Evolutionary conservation across 2,329 filamentous ascomycete genomes (phyloP).

Genomic region (Hypoxylon sp.): DNA sequence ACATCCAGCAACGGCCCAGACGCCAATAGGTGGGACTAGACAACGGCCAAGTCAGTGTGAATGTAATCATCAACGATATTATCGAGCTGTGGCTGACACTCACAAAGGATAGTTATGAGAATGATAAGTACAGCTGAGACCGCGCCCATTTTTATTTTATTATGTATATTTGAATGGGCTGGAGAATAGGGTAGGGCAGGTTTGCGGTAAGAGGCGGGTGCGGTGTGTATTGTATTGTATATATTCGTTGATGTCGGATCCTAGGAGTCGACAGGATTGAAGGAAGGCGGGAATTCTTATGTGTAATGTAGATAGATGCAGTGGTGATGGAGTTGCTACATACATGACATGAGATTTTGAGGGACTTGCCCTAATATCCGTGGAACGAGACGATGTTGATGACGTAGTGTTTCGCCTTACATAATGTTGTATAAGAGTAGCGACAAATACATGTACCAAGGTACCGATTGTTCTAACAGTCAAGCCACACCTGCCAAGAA

Average conservation of each 20-base stretch:
- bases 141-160: constrained; percentile 60
- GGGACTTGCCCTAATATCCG: constrained; percentile 14
- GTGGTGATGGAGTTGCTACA: constrained; percentile 9
- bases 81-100: constrained; percentile 45
- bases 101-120: constrained; percentile 69
- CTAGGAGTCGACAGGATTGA: neutral
- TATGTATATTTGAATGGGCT: neutral
- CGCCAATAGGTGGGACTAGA: constrained; percentile 76
- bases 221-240: neutral
- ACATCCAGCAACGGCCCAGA: constrained; percentile 75
- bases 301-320: neutral
- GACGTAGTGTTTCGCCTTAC: constrained; percentile 33
- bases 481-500: neutral
- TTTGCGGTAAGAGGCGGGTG: neutral
- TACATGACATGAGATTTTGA: constrained; percentile 2
- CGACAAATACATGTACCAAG: neutral
- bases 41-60: constrained; percentile 34
- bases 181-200: neutral
- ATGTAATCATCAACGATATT: constrained; percentile 21
- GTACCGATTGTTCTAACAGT: neutral
- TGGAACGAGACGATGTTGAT: constrained; percentile 18
- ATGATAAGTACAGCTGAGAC: constrained; percentile 65
- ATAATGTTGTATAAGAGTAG: constrained; percentile 6
- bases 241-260: neutral
- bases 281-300: neutral